A percentile compares a stretch with the other conserved stretches of the same genome.
These are phyloP conservation scores for Sporothrix globosa DNA, from an alignment of 2,329 filamentous ascomycete genomes.

Conservation along the genomic window DNA sequence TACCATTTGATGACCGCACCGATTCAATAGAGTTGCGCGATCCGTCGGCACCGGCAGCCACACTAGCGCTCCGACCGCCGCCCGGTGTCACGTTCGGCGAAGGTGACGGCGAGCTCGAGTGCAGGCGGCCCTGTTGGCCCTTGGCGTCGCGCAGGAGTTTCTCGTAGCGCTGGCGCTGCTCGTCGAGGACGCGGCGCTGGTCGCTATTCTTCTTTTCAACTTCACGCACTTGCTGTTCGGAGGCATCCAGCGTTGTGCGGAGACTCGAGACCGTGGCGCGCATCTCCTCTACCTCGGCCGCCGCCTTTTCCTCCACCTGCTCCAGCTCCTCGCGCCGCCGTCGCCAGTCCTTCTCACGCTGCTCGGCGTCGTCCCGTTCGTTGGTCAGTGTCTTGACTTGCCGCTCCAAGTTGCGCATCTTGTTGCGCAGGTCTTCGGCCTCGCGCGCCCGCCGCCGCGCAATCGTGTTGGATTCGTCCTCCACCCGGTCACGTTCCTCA, in stretches of 20 bases:
- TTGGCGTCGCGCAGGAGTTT: conserved; percentile 73
- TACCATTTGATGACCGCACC: conserved; percentile 44
- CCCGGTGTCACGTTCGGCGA: neutral
- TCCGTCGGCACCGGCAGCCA: conserved; percentile 43
- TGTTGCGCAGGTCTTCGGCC: conserved; percentile 80
- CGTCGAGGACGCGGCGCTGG: conserved; percentile 74
- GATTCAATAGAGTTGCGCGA: conserved; percentile 52
- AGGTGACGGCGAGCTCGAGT: conserved; percentile 21
- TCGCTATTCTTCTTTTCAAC: conserved; percentile 81
- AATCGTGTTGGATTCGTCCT: conserved; percentile 82
- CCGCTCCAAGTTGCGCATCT: conserved; percentile 79
- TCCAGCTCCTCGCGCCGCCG: conserved; percentile 76
- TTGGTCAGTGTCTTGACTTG: conserved; percentile 70
- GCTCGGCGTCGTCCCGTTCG: conserved; percentile 78
- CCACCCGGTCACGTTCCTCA: conserved; percentile 90
- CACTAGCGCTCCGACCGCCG: conserved; percentile 19
- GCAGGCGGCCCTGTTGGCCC: conserved; percentile 49
- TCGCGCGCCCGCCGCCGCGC: conserved; percentile 78
- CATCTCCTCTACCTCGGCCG: conserved; percentile 74
- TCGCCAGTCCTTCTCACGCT: conserved; percentile 73
- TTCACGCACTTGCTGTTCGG: conserved; percentile 79
- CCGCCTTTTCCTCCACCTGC: conserved; percentile 66
- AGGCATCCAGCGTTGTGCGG: conserved; percentile 79
- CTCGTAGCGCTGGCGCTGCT: conserved; percentile 75
- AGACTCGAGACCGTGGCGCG: conserved; percentile 76